Base-by-base conservation (phyloP, 257 asterid genomes). In the Solanum lignicaule region DNA sequence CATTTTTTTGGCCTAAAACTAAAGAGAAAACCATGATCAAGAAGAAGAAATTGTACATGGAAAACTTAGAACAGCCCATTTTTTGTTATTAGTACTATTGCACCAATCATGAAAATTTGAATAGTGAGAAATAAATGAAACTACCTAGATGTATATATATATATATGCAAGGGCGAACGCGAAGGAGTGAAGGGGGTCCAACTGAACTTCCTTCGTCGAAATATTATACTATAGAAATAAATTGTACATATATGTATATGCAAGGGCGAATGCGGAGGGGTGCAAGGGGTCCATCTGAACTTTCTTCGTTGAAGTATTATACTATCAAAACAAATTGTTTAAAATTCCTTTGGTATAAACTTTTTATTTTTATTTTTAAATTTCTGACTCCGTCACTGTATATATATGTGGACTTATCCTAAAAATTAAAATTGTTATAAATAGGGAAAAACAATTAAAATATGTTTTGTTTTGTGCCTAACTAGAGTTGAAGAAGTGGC, bases 401-500 rank as follows among this genome's bases (percentile, higher is more conserved):
- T 60, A 16, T 46, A 20, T 20, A 20, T 0, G 16, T 0, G 31
- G 3, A 23, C 21, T 21, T 78, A 55, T 41, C 62, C 15, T 12
- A 43, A 21, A 33, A 15, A 52, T 23, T 84, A 32, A 39, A 41
- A 41, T 76, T 20, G 78, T 18, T 66, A 66, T 20, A 66, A 65
- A 66, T 68, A 84, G 87, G 31, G 39, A n/a, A 84, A 84, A 62
- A 52, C 4, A 36, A 39, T 32, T 83, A 20, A 74, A 33, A 68
- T 58, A 8, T 87, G 21, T 41, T 39, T 87, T 18, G 9, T 82
- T 82, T 33, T 41, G 79, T 90, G 96, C 98, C 98, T 95, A 96
- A 96, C 96, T 90, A 92, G 90, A 92, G 94, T 92, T 93, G 79
- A 86, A 90, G 89, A 91, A 79, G 35, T 91, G 95, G 95, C 94